Percentiles rank a stretch among this genome's conserved stretches.
These are phyloP conservation scores for Chaetomiaceae sp. DNA, from an alignment of 2,329 filamentous ascomycete genomes.

Conservation along the genomic window DNA sequence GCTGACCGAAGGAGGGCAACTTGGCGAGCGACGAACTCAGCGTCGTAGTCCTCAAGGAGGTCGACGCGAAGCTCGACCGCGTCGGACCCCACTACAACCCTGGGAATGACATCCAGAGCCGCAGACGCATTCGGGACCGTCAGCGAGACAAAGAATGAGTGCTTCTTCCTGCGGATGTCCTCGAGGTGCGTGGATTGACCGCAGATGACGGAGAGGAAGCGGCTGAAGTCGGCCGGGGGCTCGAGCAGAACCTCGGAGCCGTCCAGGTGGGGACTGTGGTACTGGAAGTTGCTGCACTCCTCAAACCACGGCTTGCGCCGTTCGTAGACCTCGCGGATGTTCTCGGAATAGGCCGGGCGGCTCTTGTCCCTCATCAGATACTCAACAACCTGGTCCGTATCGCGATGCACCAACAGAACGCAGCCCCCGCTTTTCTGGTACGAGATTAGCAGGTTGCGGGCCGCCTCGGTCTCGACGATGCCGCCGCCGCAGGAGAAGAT, in stretches of 20 bases:
- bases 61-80: constrained; percentile 94
- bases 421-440: constrained; percentile 73
- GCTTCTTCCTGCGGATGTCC: constrained; percentile 55
- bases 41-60: constrained; percentile 67
- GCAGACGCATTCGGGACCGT: constrained; percentile 70
- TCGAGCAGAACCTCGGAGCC: constrained; percentile 35
- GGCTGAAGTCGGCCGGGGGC: constrained; percentile 61
- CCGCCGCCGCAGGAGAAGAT: constrained; percentile 93
- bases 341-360: constrained; percentile 83
- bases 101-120: constrained; percentile 58
- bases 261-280: constrained; percentile 67
- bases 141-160: constrained; percentile 89
- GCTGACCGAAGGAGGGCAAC: constrained; percentile 69
- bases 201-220: constrained; percentile 65
- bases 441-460: constrained; percentile 65
- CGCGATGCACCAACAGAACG: constrained; percentile 80
- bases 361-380: constrained; percentile 86
- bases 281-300: constrained; percentile 90
- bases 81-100: constrained; percentile 77
- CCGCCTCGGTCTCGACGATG: constrained; percentile 78
- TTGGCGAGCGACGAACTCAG: constrained; percentile 76
- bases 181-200: constrained; percentile 53
- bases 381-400: constrained; percentile 81
- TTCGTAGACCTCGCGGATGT: constrained; percentile 86
- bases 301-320: constrained; percentile 85